Evolutionary conservation across 805 yeast species (phyloP), one percentile per base, ranked within the genome.

Genomic region (Isabelozyma rhagii): DNA sequence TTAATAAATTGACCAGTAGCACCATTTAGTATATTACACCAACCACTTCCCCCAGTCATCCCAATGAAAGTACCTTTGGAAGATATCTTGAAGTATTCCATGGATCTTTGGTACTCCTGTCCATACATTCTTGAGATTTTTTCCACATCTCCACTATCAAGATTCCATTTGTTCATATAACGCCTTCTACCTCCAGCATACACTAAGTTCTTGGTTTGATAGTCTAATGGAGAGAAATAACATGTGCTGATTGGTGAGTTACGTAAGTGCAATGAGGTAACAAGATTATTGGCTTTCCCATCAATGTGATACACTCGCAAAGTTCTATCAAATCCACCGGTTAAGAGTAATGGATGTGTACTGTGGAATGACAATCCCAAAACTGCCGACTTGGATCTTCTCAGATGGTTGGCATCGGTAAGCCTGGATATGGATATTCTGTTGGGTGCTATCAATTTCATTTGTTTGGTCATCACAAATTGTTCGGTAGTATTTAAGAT

Each of bases 261-360:
- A 47, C 84, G 80, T 48, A 94, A 74, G 66, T 85, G 89, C 53
- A 93, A 71, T 42, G 96, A 84, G 4, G 97, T 86, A 31, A 92
- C 96, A 39, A 93, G 70, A 51, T 82, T 82, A 63, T 94, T 94
- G 50, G 69, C 64, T 60, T 87, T 88, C 13, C 98, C 97, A 65
- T 94, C 98, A 46, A 92, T 82, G 62, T 93, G 96, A 66, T 85
- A 94, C 11, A 94, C 75, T 57, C 99, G 78, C 48, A 94, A 65
- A 0, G 97, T 87, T 56, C 89, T 79, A 66, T 94, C 99, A 64
- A 86, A 92, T 18, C 99, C 99, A 49, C 94, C 96, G 0, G 97
- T 88, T 47, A 94, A 70, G 43, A 93, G 71, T 29, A 94, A 72
- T 40, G 99, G 96, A 57, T 85, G 89, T 7, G 78, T 72, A 8